Evolutionary conservation across 257 asterid genomes (phyloP).

Genomic region (Ilex aquifolium): DNA sequence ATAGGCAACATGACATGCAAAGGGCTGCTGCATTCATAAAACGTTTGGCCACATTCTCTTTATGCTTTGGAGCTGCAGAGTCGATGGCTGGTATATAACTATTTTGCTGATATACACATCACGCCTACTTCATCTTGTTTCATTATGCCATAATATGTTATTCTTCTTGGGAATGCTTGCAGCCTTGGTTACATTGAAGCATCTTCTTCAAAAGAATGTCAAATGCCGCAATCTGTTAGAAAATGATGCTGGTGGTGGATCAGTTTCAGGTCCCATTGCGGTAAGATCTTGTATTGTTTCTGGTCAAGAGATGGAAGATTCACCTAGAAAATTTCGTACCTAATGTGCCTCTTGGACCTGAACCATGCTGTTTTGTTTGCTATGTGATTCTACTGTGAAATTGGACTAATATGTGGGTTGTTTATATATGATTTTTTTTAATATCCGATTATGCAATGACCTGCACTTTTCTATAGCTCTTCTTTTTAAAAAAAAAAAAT

Average conservation of each 20-base stretch:
- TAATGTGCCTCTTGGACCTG: too few species aligned
- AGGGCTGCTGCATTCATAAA: conserved; percentile 96
- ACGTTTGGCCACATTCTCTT: conserved; percentile 70
- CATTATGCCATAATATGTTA: background rate
- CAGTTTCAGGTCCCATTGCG: conserved; percentile 87
- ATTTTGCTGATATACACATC: background rate
- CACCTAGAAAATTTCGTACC: too few species aligned
- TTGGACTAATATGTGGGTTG: too few species aligned
- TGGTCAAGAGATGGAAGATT: background rate
- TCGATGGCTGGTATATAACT: conserved; percentile 69
- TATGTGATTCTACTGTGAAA: too few species aligned
- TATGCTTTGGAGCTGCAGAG: conserved; percentile 81
- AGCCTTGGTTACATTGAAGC: conserved; percentile 85
- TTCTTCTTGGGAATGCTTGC: conserved; percentile 19
- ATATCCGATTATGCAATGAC: too few species aligned
- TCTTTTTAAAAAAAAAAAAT: too few species aligned
- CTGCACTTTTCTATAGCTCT: too few species aligned
- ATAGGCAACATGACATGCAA: conserved; percentile 92
- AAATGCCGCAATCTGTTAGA: conserved; percentile 88
- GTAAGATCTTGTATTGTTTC: conserved; percentile 35
- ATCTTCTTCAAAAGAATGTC: conserved; percentile 77
- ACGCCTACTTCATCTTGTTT: background rate
- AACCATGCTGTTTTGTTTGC: too few species aligned
- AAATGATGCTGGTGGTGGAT: conserved; percentile 95
- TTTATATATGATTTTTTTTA: too few species aligned